These are phyloP conservation scores for Candida verbasci DNA, from an alignment of 805 yeast species.

Conservation along the genomic window DNA sequence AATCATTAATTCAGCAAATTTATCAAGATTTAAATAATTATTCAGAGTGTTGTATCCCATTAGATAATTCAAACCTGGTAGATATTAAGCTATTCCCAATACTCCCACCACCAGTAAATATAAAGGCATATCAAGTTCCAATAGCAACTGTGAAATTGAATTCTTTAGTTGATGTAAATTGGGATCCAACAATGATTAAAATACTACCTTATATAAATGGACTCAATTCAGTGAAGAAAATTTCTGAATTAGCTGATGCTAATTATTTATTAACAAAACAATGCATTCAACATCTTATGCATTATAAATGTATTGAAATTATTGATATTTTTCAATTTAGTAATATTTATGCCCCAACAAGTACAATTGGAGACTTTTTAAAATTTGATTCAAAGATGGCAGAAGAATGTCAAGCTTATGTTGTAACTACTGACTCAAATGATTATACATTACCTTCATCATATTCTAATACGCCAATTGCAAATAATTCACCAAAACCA, in stretches of 20 bases:
- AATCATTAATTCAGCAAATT: conserved; percentile 80
- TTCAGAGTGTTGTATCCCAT: conserved; percentile 92
- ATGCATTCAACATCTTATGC: conserved; percentile 87
- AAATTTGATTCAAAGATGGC: conserved; percentile 55
- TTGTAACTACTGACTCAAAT: conserved; percentile 38
- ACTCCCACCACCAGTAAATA: conserved; percentile 72
- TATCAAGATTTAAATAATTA: conserved; percentile 91
- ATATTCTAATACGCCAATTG: conserved; percentile 12
- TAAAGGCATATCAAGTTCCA: conserved; percentile 85
- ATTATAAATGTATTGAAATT: conserved; percentile 79
- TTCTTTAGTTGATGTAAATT: conserved; percentile 75
- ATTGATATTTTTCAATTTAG: conserved; percentile 86
- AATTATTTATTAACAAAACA: conserved; percentile 74
- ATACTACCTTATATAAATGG: conserved; percentile 87
- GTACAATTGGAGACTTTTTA: conserved; percentile 65
- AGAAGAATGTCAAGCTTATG: conserved; percentile 81
- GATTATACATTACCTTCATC: conserved; percentile 17
- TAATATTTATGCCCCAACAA: conserved; percentile 86
- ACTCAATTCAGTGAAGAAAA: conserved; percentile 71
- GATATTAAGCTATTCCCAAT: conserved; percentile 93
- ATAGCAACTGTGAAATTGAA: conserved; percentile 76
- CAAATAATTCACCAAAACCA: conserved; percentile 1
- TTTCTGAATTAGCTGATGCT: conserved; percentile 76
- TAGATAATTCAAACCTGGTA: conserved; percentile 83
- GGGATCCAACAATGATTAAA: conserved; percentile 96